Conservation (phyloP, 2,329 filamentous ascomycete species). For the Phaeophleospora eucalypticola region DNA sequence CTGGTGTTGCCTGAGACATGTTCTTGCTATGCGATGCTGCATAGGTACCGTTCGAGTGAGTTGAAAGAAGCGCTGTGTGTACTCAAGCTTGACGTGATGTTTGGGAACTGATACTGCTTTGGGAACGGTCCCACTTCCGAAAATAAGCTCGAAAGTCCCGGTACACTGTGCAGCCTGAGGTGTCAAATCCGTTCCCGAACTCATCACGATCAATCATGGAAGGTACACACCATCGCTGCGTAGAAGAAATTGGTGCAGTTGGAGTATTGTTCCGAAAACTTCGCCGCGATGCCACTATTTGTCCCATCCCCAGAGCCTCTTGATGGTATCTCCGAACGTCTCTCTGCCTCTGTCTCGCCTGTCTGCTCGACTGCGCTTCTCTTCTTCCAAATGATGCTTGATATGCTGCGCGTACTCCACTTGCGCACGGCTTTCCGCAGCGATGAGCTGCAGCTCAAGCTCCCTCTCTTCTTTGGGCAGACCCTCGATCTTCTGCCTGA, state of each 20-base stretch:
- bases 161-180: too few species aligned
- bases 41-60: too few species aligned
- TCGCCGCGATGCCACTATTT: conserved; percentile 1
- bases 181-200: too few species aligned
- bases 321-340: conserved; percentile 39
- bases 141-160: background rate
- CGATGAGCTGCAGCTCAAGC: conserved; percentile 61
- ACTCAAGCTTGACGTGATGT: background rate
- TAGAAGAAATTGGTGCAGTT: too few species aligned
- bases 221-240: too few species aligned
- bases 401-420: conserved; percentile 56
- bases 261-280: too few species aligned
- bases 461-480: conserved; percentile 38
- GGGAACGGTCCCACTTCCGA: background rate
- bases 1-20: conserved; percentile 27
- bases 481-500: conserved; percentile 42
- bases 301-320: conserved; percentile 10
- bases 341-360: conserved; percentile 54
- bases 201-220: too few species aligned
- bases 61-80: background rate
- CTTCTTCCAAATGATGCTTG: conserved; percentile 52
- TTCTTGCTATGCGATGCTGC: conserved; percentile 5
- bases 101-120: background rate
- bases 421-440: conserved; percentile 59
- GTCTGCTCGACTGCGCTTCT: conserved; percentile 52